Evolutionary conservation across 2,329 filamentous ascomycete species (phyloP), one percentile per base, ranked within the genome.

Genomic region (Cordyceps cateniannulata): DNA sequence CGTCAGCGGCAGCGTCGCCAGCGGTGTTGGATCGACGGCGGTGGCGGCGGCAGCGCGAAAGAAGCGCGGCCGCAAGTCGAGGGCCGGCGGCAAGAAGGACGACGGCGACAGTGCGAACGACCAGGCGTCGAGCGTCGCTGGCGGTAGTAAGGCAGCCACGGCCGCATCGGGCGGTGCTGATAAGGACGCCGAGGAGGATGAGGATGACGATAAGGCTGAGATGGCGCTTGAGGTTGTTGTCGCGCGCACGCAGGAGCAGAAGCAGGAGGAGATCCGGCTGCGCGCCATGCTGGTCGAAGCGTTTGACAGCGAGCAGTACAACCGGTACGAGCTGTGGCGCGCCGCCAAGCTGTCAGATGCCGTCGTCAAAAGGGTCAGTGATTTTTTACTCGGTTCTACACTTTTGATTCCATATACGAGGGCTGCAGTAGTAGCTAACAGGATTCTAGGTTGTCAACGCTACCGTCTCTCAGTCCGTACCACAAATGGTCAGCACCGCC

Each of bases 401-500:
- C 22, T 42, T 45, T 24, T 6, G 18, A 18, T n/a, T n/a, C n/a
- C n/a, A 1, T 20, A 24, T 27, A 7, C 5, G 14, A 7, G 20
- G 12, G 42, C n/a, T 9, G 42, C 42, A 45, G 8, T n/a, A 45
- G 24, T 1, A 45, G 22, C 42, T 44, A 51, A 50, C 18, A 32
- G 40, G 10, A 20, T 22, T 62, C 22, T 63, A 87, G 81, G 83
- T 93, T 63, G 87, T 91, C 70, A 93, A 93, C 69, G 88, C 89
- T 62, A 91, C 89, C 1, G 86, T 92, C 9, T 91, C 88, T 0
- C 90, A 93, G 70, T 91, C 88, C 1, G 89, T 91, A 0, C 88
- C 88, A 0, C 80, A 83, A 22, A 88, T 84, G 66, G 87, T 92
- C 54, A 86, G 90, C 63, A 85, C 88, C 24, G 87, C 88, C n/a